Percentiles rank a stretch among this genome's conserved stretches.
phyloP scores from a whole-genome alignment of 164 flowering plant species.

The Aristolochia californica region DNA sequence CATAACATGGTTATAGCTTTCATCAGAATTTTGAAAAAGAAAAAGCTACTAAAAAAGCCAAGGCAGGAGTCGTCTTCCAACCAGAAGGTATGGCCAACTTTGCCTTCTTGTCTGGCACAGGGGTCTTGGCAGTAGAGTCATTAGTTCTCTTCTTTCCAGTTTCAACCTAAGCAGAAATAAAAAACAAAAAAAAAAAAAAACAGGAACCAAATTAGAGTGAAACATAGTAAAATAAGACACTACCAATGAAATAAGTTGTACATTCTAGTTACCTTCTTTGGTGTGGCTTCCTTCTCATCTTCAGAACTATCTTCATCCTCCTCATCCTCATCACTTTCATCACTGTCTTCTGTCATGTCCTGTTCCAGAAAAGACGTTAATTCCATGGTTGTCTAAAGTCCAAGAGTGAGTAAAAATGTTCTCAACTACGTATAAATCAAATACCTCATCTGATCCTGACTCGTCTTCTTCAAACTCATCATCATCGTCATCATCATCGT shows the following conservation, averaged over 20 bases:
- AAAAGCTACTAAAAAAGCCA: too few species aligned
- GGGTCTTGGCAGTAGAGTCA: slow-evolving; percentile 37
- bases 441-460: slow-evolving; percentile 12
- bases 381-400: too few species aligned
- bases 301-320: slow-evolving; percentile 16
- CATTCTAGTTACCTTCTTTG: slow-evolving; percentile 31
- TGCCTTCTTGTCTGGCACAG: slow-evolving; percentile 52
- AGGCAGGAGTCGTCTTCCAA: too few species aligned
- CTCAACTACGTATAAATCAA: neutral
- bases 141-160: slow-evolving; percentile 47
- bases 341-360: slow-evolving; percentile 14
- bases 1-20: too few species aligned
- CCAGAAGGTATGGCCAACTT: slow-evolving; percentile 39
- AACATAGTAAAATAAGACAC: too few species aligned
- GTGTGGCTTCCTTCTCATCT: slow-evolving; percentile 36
- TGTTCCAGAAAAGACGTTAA: neutral
- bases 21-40: too few species aligned
- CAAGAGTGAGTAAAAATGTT: neutral
- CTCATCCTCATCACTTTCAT: slow-evolving; percentile 20
- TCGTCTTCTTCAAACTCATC: slow-evolving; percentile 24
- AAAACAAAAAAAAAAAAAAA: too few species aligned
- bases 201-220: neutral
- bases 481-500: slow-evolving; percentile 8
- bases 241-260: too few species aligned
- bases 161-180: slow-evolving; percentile 27